These are phyloP conservation scores for Dryas drummondii DNA, from an alignment of 306 rosid genomes.

Conservation along the genomic window DNA sequence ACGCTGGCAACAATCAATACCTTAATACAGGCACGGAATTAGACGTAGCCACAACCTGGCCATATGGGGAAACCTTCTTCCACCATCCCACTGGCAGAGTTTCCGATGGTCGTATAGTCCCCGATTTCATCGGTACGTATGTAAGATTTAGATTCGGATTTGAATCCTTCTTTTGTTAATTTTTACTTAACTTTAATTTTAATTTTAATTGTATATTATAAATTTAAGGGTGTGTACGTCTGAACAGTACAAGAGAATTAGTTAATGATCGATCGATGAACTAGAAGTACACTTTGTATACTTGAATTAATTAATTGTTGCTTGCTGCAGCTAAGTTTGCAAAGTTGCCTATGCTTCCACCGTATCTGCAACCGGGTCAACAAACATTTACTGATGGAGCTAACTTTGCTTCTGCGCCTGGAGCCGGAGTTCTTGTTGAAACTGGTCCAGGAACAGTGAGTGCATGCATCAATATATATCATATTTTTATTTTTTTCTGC, in stretches of 20 bases:
- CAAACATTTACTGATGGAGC: conserved; percentile 37
- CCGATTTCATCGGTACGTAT: conserved; percentile 42
- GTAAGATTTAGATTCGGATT: too few species aligned
- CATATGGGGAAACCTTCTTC: conserved; percentile 47
- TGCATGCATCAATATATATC: too few species aligned
- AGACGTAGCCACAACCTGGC: conserved; percentile 23
- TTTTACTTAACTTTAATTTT: too few species aligned
- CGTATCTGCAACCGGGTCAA: conserved; percentile 46
- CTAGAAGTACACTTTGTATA: too few species aligned
- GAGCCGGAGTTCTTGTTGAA: conserved; percentile 48
- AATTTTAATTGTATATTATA: not conserved
- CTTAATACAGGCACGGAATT: conserved; percentile 28
- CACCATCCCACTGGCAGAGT: conserved; percentile 39
- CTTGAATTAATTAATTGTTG: not conserved
- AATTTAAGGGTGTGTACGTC: too few species aligned
- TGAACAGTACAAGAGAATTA: too few species aligned
- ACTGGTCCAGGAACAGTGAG: conserved; percentile 2
- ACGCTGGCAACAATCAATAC: conserved; percentile 48
- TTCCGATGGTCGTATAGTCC: conserved; percentile 42
- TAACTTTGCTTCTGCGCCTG: conserved; percentile 70
- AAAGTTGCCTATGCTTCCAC: conserved; percentile 41
- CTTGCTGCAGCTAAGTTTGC: conserved; percentile 56
- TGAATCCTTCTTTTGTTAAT: too few species aligned
- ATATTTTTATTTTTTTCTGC: too few species aligned
- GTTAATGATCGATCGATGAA: too few species aligned